Evolutionary conservation across 73 alveolate species (phyloP), one percentile per base, ranked within the genome.

Genomic region (Paraurostyla sp.): DNA sequence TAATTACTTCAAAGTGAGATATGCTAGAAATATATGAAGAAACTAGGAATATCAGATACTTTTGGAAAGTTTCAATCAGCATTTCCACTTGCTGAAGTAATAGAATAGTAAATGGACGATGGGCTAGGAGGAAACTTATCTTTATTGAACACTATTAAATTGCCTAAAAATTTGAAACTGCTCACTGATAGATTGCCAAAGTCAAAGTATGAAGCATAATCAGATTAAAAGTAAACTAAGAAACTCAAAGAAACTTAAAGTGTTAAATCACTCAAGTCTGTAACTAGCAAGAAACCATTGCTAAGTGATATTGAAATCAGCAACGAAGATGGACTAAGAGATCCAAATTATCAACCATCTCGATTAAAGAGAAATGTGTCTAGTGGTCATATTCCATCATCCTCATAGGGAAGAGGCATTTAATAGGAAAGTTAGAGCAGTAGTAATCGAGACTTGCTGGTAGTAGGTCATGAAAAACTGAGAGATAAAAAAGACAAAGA

Each of bases 111-210:
- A 11, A 6, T 22, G 16, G 80, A 62, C 4, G 80, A 35, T 29
- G 48, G 51, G 4, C 29, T 35, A 29, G 80, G 80, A 62, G 80
- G 51, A 7, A 30, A 27, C 51, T 62, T 62, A 29, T 62, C 48
- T 7, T 25, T 88, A 48, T 80, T 88, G 22, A 85, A 50, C 50
- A 88, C 94, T 0, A 88, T 88, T 51, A 88, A 80, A 38, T 81
- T 88, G 33, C 91, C 94, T 41, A 38, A 59, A n/a, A 80, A 80
- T 41, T 20, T 88, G 54, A 88, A 68, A 13, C 80, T 88, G 0
- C 85, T 88, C 20, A 38, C 58, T 6, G 91, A 78, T 32, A 20
- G 91, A 40, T 87, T 88, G 0, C 94, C 94, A n/a, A 41, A 56
- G 35, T 62, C 92, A 9, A 82, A 90, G 40, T 90, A 90, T 56